These are phyloP conservation scores for Bathelium albidoporum DNA, from an alignment of 495 filamentous ascomycete genomes.

Conservation along the genomic window DNA sequence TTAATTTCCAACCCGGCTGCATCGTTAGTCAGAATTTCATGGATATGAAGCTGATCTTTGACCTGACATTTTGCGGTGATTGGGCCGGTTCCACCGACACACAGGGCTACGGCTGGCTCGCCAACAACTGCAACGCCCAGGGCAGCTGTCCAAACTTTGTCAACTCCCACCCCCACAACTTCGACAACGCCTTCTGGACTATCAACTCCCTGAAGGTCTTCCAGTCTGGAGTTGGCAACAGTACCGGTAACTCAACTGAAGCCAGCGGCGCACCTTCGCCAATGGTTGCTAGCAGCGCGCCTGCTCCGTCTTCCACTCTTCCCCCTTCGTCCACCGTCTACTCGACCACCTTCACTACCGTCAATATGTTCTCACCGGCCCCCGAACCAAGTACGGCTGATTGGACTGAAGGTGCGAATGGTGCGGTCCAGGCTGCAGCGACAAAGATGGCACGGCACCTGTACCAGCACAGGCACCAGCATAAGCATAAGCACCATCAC, in stretches of 20 bases:
- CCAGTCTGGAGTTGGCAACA: background rate
- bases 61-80: conserved; percentile 77
- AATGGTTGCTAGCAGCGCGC: background rate
- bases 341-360: background rate
- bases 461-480: background rate
- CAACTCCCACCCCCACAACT: conserved; percentile 24
- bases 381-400: background rate
- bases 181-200: conserved; percentile 27
- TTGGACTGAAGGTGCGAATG: background rate
- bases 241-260: background rate
- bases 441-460: background rate
- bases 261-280: background rate
- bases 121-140: background rate
- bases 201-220: conserved; percentile 28
- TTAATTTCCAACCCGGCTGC: conserved; percentile 40
- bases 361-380: background rate
- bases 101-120: background rate
- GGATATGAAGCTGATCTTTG: conserved; percentile 44
- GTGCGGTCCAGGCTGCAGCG: background rate
- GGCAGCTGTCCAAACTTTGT: conserved; percentile 15
- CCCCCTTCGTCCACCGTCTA: background rate
- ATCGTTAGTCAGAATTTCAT: conserved; percentile 21
- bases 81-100: conserved; percentile 52
- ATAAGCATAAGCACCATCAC: background rate
- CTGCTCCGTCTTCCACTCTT: background rate